A percentile compares a stretch with the other conserved stretches of the same genome.
These are phyloP conservation scores for Colletotrichum sp. DNA, from an alignment of 2,329 filamentous ascomycete species.

Conservation along the genomic window DNA sequence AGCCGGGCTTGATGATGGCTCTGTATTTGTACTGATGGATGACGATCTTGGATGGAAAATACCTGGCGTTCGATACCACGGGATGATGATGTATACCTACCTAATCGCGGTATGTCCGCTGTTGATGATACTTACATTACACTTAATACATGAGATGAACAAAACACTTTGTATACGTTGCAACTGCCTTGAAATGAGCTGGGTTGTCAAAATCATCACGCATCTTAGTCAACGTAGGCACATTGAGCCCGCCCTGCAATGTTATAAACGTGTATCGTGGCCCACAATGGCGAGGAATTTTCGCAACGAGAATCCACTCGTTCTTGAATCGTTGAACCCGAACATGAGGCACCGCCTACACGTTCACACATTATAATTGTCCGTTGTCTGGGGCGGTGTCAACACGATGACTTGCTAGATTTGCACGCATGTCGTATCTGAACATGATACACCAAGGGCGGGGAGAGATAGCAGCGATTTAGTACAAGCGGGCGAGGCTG, in stretches of 20 bases:
- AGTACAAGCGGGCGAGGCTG: rapidly evolving
- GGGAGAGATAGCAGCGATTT: no score
- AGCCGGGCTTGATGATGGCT: slow-evolving; percentile 20
- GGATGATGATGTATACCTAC: background rate
- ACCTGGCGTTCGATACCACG: slow-evolving; percentile 18
- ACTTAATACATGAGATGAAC: background rate
- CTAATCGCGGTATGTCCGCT: background rate
- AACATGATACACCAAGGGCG: no score
- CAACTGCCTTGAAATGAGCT: background rate
- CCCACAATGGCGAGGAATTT: no score
- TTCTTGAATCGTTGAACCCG: rapidly evolving
- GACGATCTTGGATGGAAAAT: slow-evolving; percentile 1
- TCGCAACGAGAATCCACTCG: rapidly evolving
- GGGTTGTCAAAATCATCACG: no score
- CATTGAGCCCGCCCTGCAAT: no score
- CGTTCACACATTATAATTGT: rapidly evolving
- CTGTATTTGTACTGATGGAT: slow-evolving; percentile 15
- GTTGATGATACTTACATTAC: background rate
- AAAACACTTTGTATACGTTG: background rate
- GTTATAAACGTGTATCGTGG: no score
- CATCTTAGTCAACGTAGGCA: no score
- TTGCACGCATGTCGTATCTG: no score
- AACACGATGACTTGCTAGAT: no score
- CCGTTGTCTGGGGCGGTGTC: no score
- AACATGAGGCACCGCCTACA: rapidly evolving